These are phyloP conservation scores for Phytophthora tubulina DNA, from an alignment of 352 stramenopile genomes.

Conservation along the genomic window DNA sequence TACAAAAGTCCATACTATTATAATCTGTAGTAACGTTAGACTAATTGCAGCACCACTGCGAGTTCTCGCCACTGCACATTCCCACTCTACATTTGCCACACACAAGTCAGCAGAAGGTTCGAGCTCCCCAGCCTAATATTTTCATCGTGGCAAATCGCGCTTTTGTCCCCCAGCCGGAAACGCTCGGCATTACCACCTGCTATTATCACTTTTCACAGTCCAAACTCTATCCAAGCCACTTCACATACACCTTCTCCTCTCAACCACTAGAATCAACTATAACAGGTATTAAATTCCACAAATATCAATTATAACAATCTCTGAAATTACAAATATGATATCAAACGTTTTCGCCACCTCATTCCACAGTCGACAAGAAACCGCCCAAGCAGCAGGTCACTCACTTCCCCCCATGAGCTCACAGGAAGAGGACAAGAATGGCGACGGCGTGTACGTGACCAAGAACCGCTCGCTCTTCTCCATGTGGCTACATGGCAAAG, in stretches of 20 bases:
- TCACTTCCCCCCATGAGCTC: constrained; percentile 30
- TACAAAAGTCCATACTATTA: too few relatives aligned
- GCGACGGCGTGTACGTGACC: constrained; percentile 87
- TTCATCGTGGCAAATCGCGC: constrained; percentile 27
- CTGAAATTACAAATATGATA: background rate
- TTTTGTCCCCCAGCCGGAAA: background rate
- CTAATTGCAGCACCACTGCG: too few relatives aligned
- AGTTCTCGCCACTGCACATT: background rate
- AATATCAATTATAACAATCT: background rate
- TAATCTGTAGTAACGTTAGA: too few relatives aligned
- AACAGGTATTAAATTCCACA: background rate
- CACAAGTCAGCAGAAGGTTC: constrained; percentile 21
- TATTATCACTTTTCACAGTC: background rate
- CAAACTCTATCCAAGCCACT: background rate
- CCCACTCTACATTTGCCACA: background rate
- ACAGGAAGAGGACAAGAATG: constrained; percentile 33
- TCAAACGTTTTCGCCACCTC: background rate
- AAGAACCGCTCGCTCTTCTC: constrained; percentile 88
- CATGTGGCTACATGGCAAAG: constrained; percentile 88
- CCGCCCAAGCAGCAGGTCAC: constrained; percentile 14
- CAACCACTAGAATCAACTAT: background rate
- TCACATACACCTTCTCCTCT: background rate
- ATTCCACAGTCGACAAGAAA: constrained; percentile 37
- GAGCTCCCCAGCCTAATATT: constrained; percentile 24
- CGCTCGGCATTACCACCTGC: background rate